Evolutionary conservation across 345 rosid genomes (phyloP), one percentile per base, ranked within the genome.

Genomic region (Dimocarpus longan): DNA sequence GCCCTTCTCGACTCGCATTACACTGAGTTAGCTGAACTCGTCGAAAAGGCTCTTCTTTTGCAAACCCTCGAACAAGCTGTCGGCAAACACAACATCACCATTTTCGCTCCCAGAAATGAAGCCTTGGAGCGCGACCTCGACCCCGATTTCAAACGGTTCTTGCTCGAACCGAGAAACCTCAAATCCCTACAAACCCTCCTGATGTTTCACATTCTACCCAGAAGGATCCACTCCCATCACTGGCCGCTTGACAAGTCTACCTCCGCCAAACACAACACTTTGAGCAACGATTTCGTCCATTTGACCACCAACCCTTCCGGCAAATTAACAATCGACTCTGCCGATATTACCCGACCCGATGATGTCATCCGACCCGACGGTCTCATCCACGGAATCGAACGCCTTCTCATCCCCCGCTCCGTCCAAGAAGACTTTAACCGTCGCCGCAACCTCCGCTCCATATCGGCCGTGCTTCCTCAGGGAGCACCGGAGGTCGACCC

Each of bases 1-100:
- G 98, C 98, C 39, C 96, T 95, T 48, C 95, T 93, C 10, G 99
- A 95, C 84, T 95, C 99, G 56, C 98, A 90, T 86, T 95, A 93
- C 83, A 93, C 98, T 1, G 98, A 92, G 78, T 82, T 95, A 16
- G 88, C 99, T 2, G 99, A 95, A 74, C 93, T 93, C 3, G 91
- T 93, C 0, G 99, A 95, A 69, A 95, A 95, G 73, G 99, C 98
- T 43, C 91, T 91, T 44, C 97, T 95, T n/a, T 90, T 95, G 18
- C 95, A 91, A 48, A 87, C 91, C 19, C 94, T 96, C 1, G 98
- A 96, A 80, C 91, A 87, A 70, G 97, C 97, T n/a, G 98, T 94
- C 19, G 92, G 93, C 11, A 75, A 77, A 26, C 93, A 96, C 89
- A 93, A 93, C 73, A 82, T 96, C 77, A 96, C 99, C 83, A 93